Base-by-base conservation (phyloP, 352 stramenopile species). In the Phytophthora europaea region DNA sequence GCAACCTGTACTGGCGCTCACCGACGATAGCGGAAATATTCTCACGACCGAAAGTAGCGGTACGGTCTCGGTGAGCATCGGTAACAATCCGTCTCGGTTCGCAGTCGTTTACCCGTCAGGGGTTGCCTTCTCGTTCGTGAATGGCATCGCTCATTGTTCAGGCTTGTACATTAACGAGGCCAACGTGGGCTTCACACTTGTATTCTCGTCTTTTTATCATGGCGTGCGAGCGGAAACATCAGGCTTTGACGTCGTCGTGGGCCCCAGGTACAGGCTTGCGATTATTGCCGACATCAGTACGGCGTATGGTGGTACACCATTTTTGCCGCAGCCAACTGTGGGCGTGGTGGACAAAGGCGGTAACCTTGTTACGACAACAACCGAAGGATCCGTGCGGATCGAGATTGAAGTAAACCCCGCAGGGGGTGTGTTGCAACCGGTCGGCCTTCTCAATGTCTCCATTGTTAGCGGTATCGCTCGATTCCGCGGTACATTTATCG, bases 291-390 rank as follows among this genome's bases (percentile, higher is more conserved):
- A 96, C 68, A 83, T 94, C 53, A 94, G 87, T 81, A 95, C 82
- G 2, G 89, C 91, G 5, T 94, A 85, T 48, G 88, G 90, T 61
- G 91, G 91, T 2, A 90, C 79, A 10, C 70, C 84, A 0, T 96
- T 97, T 64, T 73, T 84, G 22, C 91, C 91, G 1, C 90, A 97
- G 60, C 90, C 91, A 8, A 73, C 76, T n/a, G 84, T 85, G 3
- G 86, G 75, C 22, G 83, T 97, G 18, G 89, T 97, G 6, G 90
- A 97, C 62, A 83, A 80, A 57, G 90, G 90, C 23, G 90, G 88
- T 3, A 95, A 97, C 64, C 54, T 86, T 16, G 87, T 95, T 33
- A 63, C 67, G 2, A 56, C 64, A 12, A 61, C 82, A 26, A 91
- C 68, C 23, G 65, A 82, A 22, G 88, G 88, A 15, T 88, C 76